Conservation (phyloP, 192 early-diverging fungal species). For the Anaeromyces robustus region DNA sequence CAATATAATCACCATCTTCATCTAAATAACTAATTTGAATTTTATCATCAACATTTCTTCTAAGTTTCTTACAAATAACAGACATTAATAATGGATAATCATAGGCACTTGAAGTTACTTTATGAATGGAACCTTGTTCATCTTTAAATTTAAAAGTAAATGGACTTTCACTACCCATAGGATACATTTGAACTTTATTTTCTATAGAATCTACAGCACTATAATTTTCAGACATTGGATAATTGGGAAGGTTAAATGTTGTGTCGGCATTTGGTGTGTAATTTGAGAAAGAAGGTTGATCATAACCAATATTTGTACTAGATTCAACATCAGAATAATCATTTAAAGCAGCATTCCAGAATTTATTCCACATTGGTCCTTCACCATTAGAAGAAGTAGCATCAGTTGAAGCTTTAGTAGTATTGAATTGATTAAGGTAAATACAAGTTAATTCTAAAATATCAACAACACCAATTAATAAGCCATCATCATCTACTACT, state of each 20-base stretch:
- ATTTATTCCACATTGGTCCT: constrained; percentile 60
- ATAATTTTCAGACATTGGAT: constrained; percentile 27
- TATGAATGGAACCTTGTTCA: constrained; percentile 52
- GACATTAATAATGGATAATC: constrained; percentile 45
- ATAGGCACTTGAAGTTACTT: constrained; percentile 46
- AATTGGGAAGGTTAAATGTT: neutral
- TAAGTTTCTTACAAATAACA: constrained; percentile 21
- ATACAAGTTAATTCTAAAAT: constrained; percentile 70
- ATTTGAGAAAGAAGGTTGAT: neutral
- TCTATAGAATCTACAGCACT: constrained; percentile 40
- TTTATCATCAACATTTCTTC: constrained; percentile 17
- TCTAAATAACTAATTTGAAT: constrained; percentile 66
- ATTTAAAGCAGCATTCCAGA: constrained; percentile 52
- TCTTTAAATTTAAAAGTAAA: constrained; percentile 62
- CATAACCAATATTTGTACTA: neutral
- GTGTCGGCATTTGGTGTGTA: neutral
- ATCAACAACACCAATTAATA: constrained; percentile 63
- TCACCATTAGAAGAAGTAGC: neutral
- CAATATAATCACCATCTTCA: constrained; percentile 78
- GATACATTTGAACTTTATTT: neutral
- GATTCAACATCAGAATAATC: constrained; percentile 21
- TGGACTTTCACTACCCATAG: neutral
- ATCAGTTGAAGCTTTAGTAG: constrained; percentile 10
- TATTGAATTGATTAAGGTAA: constrained; percentile 63
- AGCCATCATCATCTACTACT: constrained; percentile 41